These are phyloP conservation scores for Roridomyces roridus DNA, from an alignment of 768 basidiomycete species.

Conservation along the genomic window DNA sequence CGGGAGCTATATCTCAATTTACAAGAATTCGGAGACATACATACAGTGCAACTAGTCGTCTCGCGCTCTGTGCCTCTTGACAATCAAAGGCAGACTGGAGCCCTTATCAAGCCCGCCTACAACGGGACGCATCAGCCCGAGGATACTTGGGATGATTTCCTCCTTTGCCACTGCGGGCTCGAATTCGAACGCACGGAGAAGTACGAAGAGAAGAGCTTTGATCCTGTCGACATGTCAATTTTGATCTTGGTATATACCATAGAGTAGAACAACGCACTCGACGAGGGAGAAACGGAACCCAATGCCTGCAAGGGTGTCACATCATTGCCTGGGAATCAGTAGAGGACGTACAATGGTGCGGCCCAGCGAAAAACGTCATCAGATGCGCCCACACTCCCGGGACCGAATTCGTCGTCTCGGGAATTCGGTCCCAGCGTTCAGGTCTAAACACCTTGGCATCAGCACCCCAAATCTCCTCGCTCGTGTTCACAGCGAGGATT, in stretches of 20 bases:
- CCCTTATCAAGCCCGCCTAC: too few relatives aligned
- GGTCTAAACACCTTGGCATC: slow-evolving; percentile 74
- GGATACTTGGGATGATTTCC: not conserved
- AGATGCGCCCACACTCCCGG: slow-evolving; percentile 69
- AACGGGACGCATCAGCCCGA: too few relatives aligned
- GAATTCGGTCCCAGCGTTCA: slow-evolving; percentile 63
- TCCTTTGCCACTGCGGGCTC: slow-evolving; percentile 26
- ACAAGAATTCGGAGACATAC: too few relatives aligned
- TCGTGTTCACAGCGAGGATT: slow-evolving; percentile 57
- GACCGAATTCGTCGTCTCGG: slow-evolving; percentile 48
- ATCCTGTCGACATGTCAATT: slow-evolving; percentile 1
- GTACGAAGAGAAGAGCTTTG: slow-evolving; percentile 47
- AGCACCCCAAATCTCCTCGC: slow-evolving; percentile 63
- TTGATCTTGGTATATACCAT: not conserved
- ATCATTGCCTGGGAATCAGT: not conserved
- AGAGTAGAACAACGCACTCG: slow-evolving; percentile 42
- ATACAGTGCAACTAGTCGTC: too few relatives aligned
- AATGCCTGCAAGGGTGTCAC: slow-evolving; percentile 44
- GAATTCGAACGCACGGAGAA: slow-evolving; percentile 55
- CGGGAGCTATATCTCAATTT: too few relatives aligned
- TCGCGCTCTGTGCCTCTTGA: too few relatives aligned
- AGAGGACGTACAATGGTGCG: slow-evolving; percentile 10
- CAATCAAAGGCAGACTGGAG: too few relatives aligned
- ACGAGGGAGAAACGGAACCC: slow-evolving; percentile 69
- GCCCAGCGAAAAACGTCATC: slow-evolving; percentile 66